Evolutionary conservation across 2,329 filamentous ascomycete genomes (phyloP).

Genomic region (Aspergillus sp.): DNA sequence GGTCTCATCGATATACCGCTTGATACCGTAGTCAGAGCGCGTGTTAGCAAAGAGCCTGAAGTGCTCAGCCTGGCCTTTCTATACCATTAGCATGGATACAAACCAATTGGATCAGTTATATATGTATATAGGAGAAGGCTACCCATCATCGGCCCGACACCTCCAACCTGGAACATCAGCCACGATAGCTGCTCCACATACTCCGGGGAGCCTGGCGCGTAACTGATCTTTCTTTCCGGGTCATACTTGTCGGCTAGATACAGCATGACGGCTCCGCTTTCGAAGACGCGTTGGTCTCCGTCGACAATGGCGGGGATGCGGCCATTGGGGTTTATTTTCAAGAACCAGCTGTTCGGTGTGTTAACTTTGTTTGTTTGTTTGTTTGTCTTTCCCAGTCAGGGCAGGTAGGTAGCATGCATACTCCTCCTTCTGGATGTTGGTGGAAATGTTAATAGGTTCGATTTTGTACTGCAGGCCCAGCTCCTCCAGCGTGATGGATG

Average conservation of each 20-base stretch:
- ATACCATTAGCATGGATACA: background rate
- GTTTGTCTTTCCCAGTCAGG: no score
- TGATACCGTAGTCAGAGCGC: slow-evolving; percentile 47
- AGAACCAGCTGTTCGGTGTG: slow-evolving; percentile 35
- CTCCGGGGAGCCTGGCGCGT: slow-evolving; percentile 41
- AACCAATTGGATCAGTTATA: background rate
- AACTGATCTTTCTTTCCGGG: slow-evolving; percentile 42
- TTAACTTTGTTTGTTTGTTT: slow-evolving; percentile 6
- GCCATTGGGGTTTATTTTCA: slow-evolving; percentile 51
- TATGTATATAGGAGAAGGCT: background rate
- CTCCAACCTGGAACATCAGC: slow-evolving; percentile 48
- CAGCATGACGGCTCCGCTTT: slow-evolving; percentile 47
- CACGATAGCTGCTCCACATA: slow-evolving; percentile 48
- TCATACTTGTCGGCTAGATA: slow-evolving; percentile 49
- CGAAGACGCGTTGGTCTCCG: slow-evolving; percentile 42
- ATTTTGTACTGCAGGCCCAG: slow-evolving; percentile 34
- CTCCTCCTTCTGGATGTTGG: slow-evolving; percentile 45
- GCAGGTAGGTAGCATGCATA: no score
- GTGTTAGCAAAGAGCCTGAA: slow-evolving; percentile 46
- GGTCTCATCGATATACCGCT: slow-evolving; percentile 51
- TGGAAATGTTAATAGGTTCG: slow-evolving; percentile 43
- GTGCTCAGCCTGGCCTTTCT: slow-evolving; percentile 47
- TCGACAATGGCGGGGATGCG: slow-evolving; percentile 50
- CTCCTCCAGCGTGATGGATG: slow-evolving; percentile 39
- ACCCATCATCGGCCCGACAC: slow-evolving; percentile 43